Evolutionary conservation across 345 rosid species (phyloP), one percentile per base, ranked within the genome.

Genomic region (Stellera chamaejasme): DNA sequence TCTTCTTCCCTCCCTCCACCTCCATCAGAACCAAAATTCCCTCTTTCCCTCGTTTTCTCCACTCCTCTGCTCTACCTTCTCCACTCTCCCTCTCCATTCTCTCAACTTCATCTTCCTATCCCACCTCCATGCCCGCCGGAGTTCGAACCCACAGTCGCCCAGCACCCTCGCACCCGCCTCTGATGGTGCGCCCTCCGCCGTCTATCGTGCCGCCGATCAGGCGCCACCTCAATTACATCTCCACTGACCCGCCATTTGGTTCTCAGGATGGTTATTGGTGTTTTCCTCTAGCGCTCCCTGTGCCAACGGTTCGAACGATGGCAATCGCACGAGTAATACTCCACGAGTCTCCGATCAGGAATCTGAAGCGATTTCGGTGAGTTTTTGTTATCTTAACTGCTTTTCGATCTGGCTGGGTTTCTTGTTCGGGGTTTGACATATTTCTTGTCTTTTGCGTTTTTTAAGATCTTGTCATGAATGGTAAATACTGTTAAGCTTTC

Each of bases 1-100:
- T 48, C 23, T 19, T 19, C 23, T 81, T 81, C 90, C 91, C 91
- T 79, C 90, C 91, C 91, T 79, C 85, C 88, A 82, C 79, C 70
- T 75, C 76, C 61, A 77, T 72, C 83, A 81, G 78, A 80, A 82
- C 79, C 52, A 74, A 76, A 79, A 69, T 77, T 75, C 77, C 82
- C 76, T 77, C 81, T 80, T 75, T 79, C 92, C 88, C 83, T 81
- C 85, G 87, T 80, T 80, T 76, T 54, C 78, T 51, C 62, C 43
- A 55, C 49, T 64, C 62, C 23, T 32, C 10, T 36, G 46, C 62
- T 44, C 44, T 65, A 59, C 42, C 62, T 42, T 44, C 56, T 44
- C 27, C 13, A 19, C 16, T n/a, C 13, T 14, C 16, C 23, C 15
- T 52, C 47, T 43, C 7, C 23, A 10, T 25, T 48, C 49, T 46